Base-by-base conservation (phyloP, 139 green algal genomes). In the Haematococcus sp. region DNA sequence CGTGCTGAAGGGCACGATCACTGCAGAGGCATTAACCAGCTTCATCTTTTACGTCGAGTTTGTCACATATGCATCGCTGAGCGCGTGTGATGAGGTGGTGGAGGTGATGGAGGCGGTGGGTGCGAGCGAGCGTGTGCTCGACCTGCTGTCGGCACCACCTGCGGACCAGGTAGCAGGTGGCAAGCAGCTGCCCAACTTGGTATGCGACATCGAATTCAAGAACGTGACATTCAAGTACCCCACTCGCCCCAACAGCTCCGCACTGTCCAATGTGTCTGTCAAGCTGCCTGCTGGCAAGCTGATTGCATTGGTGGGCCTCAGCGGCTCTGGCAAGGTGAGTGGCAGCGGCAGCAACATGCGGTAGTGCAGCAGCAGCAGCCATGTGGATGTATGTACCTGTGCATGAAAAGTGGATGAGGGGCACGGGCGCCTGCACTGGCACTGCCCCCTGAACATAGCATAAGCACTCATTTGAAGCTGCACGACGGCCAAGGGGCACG, bases 1-100 rank as follows among this genome's bases (percentile, higher is more conserved):
- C 63, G 84, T 87, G 28, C 66, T 76, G n/a, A 52, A 71, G 46
- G 89, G 87, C 0, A 3, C 49, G 0, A 74, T 94, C 5, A 88
- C 70, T 3, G 73, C 83, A 1, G 81, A 93, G 82, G 80, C 90
- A 83, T 82, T 94, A 2, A 94, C 91, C 19, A 87, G 80, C 63
- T 94, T 91, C 78, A 83, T 92, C 30, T 86, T 93, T 64, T 95
- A 95, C 55, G 83, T 79, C 13, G 89, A 95, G 74, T 89, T 95
- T 68, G 83, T 94, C 34, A 88, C 89, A 3, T 84, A 83, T 31
- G 80, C 84, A 30, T 84, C 79, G 34, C 83, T 94, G 54, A 84
- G 77, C 19, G 88, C 95, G 66, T 94, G 87, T 70, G 91, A 96
- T 70, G 88, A 97, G 87, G 93, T 86, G 75, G 58, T 71, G 16